Evolutionary conservation across 495 filamentous ascomycete species (phyloP).

Genomic region (Xylaria palmicola): DNA sequence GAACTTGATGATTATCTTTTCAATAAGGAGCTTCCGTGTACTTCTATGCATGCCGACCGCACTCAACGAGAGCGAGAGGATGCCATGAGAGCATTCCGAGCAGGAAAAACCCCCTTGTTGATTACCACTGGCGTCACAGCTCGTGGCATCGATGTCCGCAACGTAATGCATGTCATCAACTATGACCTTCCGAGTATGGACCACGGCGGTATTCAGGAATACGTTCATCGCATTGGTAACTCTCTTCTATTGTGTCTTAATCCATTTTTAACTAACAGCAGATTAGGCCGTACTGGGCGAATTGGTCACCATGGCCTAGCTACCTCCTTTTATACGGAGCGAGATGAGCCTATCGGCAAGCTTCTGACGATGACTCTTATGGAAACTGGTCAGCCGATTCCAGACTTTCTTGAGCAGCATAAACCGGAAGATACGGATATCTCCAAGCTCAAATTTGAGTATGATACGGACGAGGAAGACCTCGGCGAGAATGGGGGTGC

Average conservation of each 20-base stretch:
- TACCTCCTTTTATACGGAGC: slow-evolving; percentile 77
- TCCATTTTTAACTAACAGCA: slow-evolving; percentile 19
- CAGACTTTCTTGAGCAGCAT: slow-evolving; percentile 73
- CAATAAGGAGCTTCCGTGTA: slow-evolving; percentile 73
- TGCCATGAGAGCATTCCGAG: slow-evolving; percentile 81
- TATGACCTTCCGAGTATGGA: slow-evolving; percentile 71
- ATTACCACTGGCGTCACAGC: slow-evolving; percentile 82
- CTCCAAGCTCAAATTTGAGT: slow-evolving; percentile 55
- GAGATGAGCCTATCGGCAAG: slow-evolving; percentile 65
- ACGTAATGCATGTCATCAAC: slow-evolving; percentile 90
- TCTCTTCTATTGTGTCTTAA: background rate
- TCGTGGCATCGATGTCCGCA: slow-evolving; percentile 86
- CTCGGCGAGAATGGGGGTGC: slow-evolving; percentile 29
- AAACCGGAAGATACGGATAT: slow-evolving; percentile 52
- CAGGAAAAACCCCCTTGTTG: slow-evolving; percentile 71
- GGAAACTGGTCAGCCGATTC: slow-evolving; percentile 73
- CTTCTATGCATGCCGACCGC: slow-evolving; percentile 82
- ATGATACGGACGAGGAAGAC: slow-evolving; percentile 61
- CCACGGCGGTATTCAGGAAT: slow-evolving; percentile 89
- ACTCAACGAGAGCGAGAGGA: slow-evolving; percentile 94
- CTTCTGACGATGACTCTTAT: slow-evolving; percentile 75
- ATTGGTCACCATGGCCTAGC: slow-evolving; percentile 87
- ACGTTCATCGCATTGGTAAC: slow-evolving; percentile 89
- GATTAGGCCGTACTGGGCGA: slow-evolving; percentile 88
- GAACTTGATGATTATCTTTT: slow-evolving; percentile 83